Evolutionary conservation across 768 basidiomycete species (phyloP).

Genomic region (Termitomyces sp.): DNA sequence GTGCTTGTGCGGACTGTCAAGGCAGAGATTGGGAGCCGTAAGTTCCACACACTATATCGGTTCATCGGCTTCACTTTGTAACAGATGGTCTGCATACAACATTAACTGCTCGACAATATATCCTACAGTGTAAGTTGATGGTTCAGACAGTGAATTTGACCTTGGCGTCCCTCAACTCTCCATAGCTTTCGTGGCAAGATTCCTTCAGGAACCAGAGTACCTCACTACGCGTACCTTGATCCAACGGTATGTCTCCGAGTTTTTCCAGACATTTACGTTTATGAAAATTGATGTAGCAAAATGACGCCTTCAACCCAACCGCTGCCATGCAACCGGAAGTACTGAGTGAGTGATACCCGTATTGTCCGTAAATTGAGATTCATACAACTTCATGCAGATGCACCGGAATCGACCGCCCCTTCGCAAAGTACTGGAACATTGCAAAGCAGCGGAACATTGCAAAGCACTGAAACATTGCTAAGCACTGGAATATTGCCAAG

Average conservation of each 20-base stretch:
- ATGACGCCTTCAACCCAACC: constrained; percentile 26
- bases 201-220: constrained; percentile 36
- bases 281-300: constrained; percentile 12
- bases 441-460: too few relatives aligned
- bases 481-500: constrained; percentile 15
- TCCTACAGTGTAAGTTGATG: constrained; percentile 21
- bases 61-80: background rate
- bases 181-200: constrained; percentile 31
- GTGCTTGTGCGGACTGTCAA: constrained; percentile 49
- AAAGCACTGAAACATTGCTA: too few relatives aligned
- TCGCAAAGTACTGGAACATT: constrained; percentile 18
- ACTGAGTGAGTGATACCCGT: constrained; percentile 13
- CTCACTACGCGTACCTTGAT: constrained; percentile 44
- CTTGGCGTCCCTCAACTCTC: background rate
- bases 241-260: constrained; percentile 25
- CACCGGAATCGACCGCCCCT: constrained; percentile 29
- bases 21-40: constrained; percentile 25
- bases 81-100: constrained; percentile 44
- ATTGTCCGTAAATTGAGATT: background rate
- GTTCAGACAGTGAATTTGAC: background rate
- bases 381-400: constrained; percentile 14
- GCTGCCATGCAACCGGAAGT: constrained; percentile 17
- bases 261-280: background rate
- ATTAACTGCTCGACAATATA: constrained; percentile 41
- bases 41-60: background rate